phyloP scores from a whole-genome alignment of 2,329 filamentous ascomycete species.

The Hymenotorrendiella dingleyae region DNA sequence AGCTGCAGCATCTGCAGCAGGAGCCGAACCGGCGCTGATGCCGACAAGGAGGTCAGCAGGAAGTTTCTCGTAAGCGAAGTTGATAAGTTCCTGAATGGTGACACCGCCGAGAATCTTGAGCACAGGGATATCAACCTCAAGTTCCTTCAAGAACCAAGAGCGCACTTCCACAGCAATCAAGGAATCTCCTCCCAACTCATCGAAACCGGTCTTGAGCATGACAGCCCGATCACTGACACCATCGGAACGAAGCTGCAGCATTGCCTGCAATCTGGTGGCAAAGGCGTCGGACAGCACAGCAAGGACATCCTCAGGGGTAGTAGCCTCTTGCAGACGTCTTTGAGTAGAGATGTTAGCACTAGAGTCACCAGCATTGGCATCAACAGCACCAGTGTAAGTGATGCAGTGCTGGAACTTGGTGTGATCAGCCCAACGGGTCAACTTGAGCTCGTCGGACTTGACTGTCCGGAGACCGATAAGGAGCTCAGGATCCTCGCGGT shows the following conservation, averaged over 20 bases:
- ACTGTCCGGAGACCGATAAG: neutral
- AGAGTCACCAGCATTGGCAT: neutral
- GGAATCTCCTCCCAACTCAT: slow-evolving; percentile 24
- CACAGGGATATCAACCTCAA: slow-evolving; percentile 40
- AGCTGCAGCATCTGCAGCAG: neutral
- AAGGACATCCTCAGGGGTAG: neutral
- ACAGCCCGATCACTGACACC: neutral
- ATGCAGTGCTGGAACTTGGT: slow-evolving; percentile 1
- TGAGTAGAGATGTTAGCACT: slow-evolving; percentile 16
- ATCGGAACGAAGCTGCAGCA: neutral
- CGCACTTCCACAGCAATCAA: slow-evolving; percentile 23
- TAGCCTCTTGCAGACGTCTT: neutral
- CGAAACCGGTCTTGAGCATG: slow-evolving; percentile 7
- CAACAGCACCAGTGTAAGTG: neutral
- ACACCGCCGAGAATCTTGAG: slow-evolving; percentile 38
- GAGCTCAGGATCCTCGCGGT: neutral
- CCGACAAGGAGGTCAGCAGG: neutral
- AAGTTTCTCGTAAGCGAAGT: slow-evolving; percentile 1
- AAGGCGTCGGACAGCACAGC: neutral
- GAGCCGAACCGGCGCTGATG: neutral
- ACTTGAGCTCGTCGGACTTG: neutral
- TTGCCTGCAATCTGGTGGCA: neutral
- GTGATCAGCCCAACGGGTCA: neutral
- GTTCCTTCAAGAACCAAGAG: slow-evolving; percentile 42
- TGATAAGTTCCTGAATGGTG: neutral